phyloP scores from a whole-genome alignment of 305 asterid species.

The Fraxinus greggii region DNA sequence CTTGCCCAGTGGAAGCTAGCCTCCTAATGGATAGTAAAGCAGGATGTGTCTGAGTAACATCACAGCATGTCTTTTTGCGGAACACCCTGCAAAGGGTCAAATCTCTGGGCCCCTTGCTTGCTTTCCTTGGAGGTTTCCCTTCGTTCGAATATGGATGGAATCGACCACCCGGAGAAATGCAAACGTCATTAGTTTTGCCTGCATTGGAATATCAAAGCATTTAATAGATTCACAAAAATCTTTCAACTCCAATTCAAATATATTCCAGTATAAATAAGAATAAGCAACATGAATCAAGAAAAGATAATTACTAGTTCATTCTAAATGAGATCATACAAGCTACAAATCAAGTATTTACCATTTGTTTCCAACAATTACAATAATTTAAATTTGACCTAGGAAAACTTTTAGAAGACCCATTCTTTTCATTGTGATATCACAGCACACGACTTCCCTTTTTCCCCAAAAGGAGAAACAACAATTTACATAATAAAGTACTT shows the following conservation, averaged over 20 bases:
- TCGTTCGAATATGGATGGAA: slow-evolving; percentile 68
- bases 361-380: background rate
- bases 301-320: background rate
- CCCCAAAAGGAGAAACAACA: background rate
- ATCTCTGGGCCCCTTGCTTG: slow-evolving; percentile 76
- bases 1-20: slow-evolving; percentile 90
- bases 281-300: background rate
- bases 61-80: slow-evolving; percentile 88
- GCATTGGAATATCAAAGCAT: slow-evolving; percentile 21
- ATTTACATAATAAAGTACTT: background rate
- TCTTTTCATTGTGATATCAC: background rate
- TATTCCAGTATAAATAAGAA: background rate
- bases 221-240: background rate
- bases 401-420: background rate
- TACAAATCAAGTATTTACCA: background rate
- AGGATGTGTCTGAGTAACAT: slow-evolving; percentile 80
- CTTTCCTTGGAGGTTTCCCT: slow-evolving; percentile 82
- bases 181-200: slow-evolving; percentile 69
- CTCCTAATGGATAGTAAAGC: slow-evolving; percentile 77
- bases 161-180: slow-evolving; percentile 90
- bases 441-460: background rate
- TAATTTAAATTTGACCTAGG: background rate
- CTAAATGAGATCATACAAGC: background rate
- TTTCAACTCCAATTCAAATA: background rate
- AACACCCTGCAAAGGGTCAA: slow-evolving; percentile 84